Conservation (phyloP, 306 rosid genomes). For the Erythrophleum fordii region DNA sequence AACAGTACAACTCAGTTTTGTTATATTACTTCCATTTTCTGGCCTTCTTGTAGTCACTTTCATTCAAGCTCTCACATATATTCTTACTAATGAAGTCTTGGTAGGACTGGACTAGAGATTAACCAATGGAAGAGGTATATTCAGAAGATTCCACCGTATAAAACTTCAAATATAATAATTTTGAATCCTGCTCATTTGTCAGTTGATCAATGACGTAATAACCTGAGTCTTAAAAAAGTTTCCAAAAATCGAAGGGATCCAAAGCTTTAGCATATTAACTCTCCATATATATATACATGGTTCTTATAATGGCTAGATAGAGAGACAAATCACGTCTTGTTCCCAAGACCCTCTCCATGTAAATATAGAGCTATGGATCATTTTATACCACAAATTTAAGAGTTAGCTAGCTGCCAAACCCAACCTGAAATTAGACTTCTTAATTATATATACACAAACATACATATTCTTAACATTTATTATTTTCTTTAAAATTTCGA, state of each 20-base stretch:
- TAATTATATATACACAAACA: background rate
- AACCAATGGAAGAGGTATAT: background rate
- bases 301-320: background rate
- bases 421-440: constrained; percentile 11
- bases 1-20: background rate
- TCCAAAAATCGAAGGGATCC: background rate
- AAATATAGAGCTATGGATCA: constrained; percentile 19
- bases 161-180: too few relatives aligned
- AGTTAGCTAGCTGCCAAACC: constrained; percentile 18
- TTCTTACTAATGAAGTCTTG: background rate
- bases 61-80: background rate
- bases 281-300: background rate
- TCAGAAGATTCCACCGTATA: background rate
- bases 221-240: background rate
- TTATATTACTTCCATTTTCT: background rate
- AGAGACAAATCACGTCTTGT: background rate
- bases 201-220: too few relatives aligned
- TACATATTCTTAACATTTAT: background rate
- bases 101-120: background rate
- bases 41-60: background rate
- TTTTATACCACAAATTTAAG: background rate
- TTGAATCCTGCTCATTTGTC: too few relatives aligned
- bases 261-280: background rate
- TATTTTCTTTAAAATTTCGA: too few relatives aligned
- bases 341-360: background rate